These are phyloP conservation scores for Apiospora saccharicola DNA, from an alignment of 2,329 filamentous ascomycete genomes.

Conservation along the genomic window DNA sequence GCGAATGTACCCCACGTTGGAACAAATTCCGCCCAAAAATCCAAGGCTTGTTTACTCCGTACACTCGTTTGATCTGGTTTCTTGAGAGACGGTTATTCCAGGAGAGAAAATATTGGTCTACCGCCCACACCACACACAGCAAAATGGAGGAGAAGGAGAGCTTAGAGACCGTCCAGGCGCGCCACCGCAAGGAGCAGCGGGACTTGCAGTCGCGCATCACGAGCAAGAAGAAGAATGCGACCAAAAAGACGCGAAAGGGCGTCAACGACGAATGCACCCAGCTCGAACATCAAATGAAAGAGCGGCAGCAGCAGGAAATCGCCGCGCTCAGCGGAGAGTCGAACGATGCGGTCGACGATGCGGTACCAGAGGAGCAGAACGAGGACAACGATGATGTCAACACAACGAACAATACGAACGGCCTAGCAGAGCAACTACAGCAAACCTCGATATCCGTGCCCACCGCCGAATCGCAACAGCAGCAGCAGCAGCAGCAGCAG, in stretches of 20 bases:
- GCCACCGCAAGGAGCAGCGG: conserved; percentile 87
- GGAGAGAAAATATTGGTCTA: background rate
- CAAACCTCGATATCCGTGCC: conserved; percentile 28
- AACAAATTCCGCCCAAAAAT: conserved; percentile 1
- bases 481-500: background rate
- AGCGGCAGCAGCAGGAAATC: conserved; percentile 70
- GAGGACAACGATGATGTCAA: conserved; percentile 36
- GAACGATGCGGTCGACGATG: conserved; percentile 5
- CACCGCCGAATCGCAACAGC: conserved; percentile 20
- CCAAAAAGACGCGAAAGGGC: conserved; percentile 82
- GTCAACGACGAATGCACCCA: conserved; percentile 79
- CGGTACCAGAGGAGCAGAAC: conserved; percentile 24
- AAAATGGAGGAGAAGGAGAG: conserved; percentile 21
- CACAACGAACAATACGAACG: conserved; percentile 33
- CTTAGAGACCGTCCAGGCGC: conserved; percentile 77
- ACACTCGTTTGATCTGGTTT: background rate
- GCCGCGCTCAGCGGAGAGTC: conserved; percentile 47
- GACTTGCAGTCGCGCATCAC: conserved; percentile 87
- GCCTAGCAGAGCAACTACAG: conserved; percentile 33
- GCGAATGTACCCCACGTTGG: background rate
- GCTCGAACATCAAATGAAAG: conserved; percentile 71
- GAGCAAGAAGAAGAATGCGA: conserved; percentile 96
- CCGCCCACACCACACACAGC: background rate
- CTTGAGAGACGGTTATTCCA: background rate
- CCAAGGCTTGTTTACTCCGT: background rate